Conservation (phyloP, 768 basidiomycete species). For the Amanita rubescens region DNA sequence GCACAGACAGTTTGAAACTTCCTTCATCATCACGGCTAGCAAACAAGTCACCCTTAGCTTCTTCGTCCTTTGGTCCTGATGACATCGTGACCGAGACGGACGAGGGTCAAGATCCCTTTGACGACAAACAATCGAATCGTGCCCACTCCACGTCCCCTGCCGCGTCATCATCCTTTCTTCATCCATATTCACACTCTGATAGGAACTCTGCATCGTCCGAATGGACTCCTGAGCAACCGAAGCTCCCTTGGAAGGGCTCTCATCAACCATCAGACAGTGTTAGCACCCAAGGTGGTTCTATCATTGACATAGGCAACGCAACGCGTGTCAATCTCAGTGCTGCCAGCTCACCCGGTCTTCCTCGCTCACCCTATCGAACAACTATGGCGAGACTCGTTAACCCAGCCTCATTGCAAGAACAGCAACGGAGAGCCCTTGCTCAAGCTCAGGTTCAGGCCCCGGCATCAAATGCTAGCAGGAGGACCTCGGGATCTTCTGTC, state of each 20-base stretch:
- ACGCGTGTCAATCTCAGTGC: constrained; percentile 55
- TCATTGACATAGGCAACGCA: constrained; percentile 54
- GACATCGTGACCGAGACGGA: constrained; percentile 56
- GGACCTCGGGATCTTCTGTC: constrained; percentile 60
- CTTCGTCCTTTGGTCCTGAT: constrained; percentile 62
- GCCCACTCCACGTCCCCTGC: constrained; percentile 31
- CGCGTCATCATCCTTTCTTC: constrained; percentile 23
- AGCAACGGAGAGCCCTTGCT: constrained; percentile 57
- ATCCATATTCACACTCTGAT: constrained; percentile 12
- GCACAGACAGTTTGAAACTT: constrained; percentile 33
- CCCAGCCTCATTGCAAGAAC: constrained; percentile 45
- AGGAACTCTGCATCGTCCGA: constrained; percentile 19
- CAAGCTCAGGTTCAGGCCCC: constrained; percentile 51
- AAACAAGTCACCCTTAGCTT: constrained; percentile 60
- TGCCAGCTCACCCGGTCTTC: constrained; percentile 26
- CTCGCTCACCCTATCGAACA: constrained; percentile 46
- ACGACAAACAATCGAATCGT: constrained; percentile 42
- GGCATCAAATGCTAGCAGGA: constrained; percentile 37
- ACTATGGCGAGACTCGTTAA: constrained; percentile 58
- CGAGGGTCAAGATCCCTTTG: constrained; percentile 55
- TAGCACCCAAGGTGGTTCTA: constrained; percentile 53
- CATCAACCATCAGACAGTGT: constrained; percentile 51
- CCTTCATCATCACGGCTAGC: constrained; percentile 37
- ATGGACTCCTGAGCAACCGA: constrained; percentile 33
- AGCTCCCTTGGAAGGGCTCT: constrained; percentile 33